Evolutionary conservation across 768 basidiomycete genomes (phyloP).

Genomic region (Astraeus odoratus): DNA sequence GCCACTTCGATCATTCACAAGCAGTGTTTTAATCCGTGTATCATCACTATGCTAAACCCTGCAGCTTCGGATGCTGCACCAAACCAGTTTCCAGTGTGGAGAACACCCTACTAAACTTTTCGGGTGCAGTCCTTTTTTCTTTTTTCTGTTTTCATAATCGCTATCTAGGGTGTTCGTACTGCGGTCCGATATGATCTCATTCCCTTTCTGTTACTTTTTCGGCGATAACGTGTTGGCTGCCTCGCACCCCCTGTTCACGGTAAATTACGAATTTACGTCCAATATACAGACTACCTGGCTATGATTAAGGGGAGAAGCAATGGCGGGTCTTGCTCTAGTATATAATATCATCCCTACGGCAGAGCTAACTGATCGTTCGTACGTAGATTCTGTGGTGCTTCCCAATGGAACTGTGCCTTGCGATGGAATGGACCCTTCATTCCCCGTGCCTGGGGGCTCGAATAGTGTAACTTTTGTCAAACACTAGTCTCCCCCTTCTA

Average conservation of each 20-base stretch:
- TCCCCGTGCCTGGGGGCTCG: not conserved
- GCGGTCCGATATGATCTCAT: constrained; percentile 18
- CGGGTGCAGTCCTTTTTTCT: not conserved
- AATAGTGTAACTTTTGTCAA: too few relatives aligned
- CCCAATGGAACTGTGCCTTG: not conserved
- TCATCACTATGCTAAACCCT: not conserved
- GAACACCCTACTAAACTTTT: not conserved
- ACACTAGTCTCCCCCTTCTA: too few relatives aligned
- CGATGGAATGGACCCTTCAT: not conserved
- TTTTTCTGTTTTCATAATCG: not conserved
- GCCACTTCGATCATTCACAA: not conserved
- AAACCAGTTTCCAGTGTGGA: not conserved
- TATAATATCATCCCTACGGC: not conserved
- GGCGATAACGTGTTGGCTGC: constrained; percentile 21
- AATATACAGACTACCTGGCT: not conserved
- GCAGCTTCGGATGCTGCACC: not conserved
- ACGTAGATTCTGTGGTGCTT: not conserved
- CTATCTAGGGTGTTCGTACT: not conserved
- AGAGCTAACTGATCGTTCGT: not conserved
- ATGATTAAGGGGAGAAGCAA: not conserved
- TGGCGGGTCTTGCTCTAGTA: not conserved
- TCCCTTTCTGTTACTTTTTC: constrained; percentile 17
- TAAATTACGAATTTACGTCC: not conserved
- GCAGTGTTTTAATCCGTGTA: not conserved
- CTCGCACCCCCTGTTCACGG: constrained; percentile 16